phyloP scores from a whole-genome alignment of 225 moss, liverwort and hornwort genomes.

The Thuidium tamariscinum region DNA sequence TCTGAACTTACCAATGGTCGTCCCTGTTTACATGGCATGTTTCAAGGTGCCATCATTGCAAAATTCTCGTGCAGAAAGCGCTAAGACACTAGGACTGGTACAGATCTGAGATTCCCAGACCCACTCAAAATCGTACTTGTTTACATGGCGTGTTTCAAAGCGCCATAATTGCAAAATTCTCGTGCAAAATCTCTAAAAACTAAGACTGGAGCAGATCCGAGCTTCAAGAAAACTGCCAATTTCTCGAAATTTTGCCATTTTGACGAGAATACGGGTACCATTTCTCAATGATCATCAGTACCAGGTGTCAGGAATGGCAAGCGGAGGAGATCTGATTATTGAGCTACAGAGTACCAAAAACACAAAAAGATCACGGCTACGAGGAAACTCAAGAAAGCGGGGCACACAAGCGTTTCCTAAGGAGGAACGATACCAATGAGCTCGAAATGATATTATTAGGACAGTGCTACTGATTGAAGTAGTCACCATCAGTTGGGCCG shows the following conservation, averaged over 20 bases:
- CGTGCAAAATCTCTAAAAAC: neutral
- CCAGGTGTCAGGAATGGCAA: neutral
- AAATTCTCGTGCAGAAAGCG: neutral
- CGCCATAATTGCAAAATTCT: neutral
- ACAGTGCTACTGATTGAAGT: neutral
- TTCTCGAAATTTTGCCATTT: neutral
- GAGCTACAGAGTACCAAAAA: neutral
- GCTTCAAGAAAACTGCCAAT: neutral
- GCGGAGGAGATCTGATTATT: neutral
- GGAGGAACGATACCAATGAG: neutral
- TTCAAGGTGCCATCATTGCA: neutral
- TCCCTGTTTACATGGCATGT: neutral
- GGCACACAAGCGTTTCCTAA: neutral
- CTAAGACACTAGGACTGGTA: neutral
- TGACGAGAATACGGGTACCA: too few relatives aligned
- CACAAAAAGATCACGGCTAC: neutral
- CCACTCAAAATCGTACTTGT: neutral
- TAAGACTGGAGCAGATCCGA: neutral
- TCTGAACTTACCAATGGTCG: too few relatives aligned
- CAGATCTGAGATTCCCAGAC: neutral
- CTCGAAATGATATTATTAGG: neutral
- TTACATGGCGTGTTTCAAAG: neutral
- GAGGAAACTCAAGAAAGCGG: neutral
- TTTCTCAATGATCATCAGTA: neutral
- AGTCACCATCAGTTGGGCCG: neutral